These are phyloP conservation scores for Raphanus raphanistrum DNA, from an alignment of 345 rosid genomes.

Conservation along the genomic window DNA sequence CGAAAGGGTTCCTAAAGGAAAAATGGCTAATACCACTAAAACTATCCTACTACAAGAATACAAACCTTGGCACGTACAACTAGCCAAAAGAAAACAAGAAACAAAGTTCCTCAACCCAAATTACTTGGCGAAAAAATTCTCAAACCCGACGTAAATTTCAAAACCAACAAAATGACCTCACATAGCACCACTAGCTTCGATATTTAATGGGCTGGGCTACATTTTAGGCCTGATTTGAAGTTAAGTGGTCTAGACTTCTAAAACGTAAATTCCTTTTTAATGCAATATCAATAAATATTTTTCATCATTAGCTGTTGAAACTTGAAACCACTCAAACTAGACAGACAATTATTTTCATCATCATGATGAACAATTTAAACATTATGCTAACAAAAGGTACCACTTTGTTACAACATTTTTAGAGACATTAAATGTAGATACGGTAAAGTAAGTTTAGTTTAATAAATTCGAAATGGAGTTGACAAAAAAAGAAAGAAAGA, in stretches of 20 bases:
- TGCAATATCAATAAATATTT: not conserved
- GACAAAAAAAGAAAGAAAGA: constrained; percentile 11
- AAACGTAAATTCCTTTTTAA: not conserved
- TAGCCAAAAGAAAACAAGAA: not conserved
- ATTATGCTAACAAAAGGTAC: not conserved
- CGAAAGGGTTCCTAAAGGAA: not conserved
- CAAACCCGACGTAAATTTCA: not conserved
- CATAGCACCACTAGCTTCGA: not conserved
- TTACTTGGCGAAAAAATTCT: not conserved
- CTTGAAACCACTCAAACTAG: constrained; percentile 16
- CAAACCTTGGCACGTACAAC: not conserved
- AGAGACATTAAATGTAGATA: not conserved
- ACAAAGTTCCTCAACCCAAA: not conserved
- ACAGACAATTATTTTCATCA: constrained; percentile 23
- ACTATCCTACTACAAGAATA: not conserved
- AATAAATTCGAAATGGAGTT: constrained; percentile 11
- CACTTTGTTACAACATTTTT: not conserved
- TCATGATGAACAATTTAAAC: constrained; percentile 18
- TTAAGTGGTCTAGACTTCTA: not conserved
- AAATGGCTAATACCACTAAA: not conserved
- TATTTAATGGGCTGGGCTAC: constrained; percentile 15
- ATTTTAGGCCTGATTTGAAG: not conserved
- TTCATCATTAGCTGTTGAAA: not conserved
- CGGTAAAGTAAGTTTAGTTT: not conserved
- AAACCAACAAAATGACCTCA: not conserved